Evolutionary conservation across 2,329 filamentous ascomycete genomes (phyloP).

Genomic region (Xylariaceae sp.): DNA sequence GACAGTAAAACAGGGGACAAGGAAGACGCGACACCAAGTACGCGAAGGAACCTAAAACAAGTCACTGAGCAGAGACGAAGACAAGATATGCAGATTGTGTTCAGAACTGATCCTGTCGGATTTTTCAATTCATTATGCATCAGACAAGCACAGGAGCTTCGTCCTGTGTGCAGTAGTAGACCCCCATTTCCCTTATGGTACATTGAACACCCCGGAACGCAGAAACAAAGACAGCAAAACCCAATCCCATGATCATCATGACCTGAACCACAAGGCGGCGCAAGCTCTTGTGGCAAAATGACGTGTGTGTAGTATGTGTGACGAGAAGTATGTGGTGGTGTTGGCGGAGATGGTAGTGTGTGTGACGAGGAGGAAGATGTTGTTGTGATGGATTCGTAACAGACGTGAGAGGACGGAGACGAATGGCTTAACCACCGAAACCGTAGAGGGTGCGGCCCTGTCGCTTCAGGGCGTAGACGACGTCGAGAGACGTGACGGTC

Average conservation of each 20-base stretch:
- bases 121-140: conserved; percentile 29
- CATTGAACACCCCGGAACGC: conserved; percentile 32
- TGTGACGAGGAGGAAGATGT: conserved; percentile 18
- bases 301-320: conserved; percentile 10
- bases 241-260: conserved; percentile 36
- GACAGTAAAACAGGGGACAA: background rate
- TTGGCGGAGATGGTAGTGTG: background rate
- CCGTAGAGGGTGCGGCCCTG: conserved; percentile 64
- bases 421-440: conserved; percentile 56
- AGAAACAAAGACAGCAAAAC: conserved; percentile 23
- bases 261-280: conserved; percentile 30
- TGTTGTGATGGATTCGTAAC: conserved; percentile 34
- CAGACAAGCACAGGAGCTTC: conserved; percentile 21
- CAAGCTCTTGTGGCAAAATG: conserved; percentile 23
- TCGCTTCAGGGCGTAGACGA: conserved; percentile 61
- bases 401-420: conserved; percentile 32
- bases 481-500: conserved; percentile 65
- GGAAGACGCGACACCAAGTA: no score
- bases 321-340: conserved; percentile 16
- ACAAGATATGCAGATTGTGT: conserved; percentile 10
- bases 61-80: background rate
- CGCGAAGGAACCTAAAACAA: background rate
- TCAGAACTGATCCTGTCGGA: conserved; percentile 27
- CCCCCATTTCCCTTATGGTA: conserved; percentile 34
- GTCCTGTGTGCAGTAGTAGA: conserved; percentile 5